These are phyloP conservation scores for Corylus heterophylla DNA, from an alignment of 306 rosid genomes.

Conservation along the genomic window DNA sequence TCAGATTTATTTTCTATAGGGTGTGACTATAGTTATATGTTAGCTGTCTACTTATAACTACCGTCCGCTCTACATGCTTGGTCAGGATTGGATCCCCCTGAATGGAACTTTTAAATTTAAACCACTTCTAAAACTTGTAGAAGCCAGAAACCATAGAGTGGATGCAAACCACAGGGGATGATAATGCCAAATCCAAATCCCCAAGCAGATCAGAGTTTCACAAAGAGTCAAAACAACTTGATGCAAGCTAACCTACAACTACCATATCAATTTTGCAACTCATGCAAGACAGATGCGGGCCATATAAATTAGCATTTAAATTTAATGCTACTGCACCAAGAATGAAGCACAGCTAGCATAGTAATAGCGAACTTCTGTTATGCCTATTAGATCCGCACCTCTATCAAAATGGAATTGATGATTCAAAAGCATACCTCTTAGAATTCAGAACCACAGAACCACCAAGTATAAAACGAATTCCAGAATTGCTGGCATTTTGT, in stretches of 20 bases:
- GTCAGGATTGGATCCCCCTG: neutral
- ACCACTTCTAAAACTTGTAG: neutral
- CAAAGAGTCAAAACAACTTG: neutral
- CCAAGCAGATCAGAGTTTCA: neutral
- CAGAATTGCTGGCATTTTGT: constrained; percentile 76
- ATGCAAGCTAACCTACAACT: constrained; percentile 19
- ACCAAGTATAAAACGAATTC: constrained; percentile 83
- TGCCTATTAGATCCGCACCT: constrained; percentile 12
- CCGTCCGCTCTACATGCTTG: neutral
- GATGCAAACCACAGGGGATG: neutral
- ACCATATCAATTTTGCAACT: constrained; percentile 22
- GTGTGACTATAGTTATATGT: neutral
- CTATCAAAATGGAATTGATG: constrained; percentile 7
- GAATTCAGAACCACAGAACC: constrained; percentile 90
- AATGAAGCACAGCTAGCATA: constrained; percentile 11
- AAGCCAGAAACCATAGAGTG: neutral
- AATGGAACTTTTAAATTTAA: neutral
- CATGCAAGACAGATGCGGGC: constrained; percentile 21
- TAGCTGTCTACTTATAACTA: neutral
- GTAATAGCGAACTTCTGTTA: constrained; percentile 2
- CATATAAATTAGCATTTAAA: constrained; percentile 5
- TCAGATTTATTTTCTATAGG: neutral
- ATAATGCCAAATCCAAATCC: constrained; percentile 1
- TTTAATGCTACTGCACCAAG: constrained; percentile 17
- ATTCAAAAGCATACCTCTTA: constrained; percentile 57